These are phyloP conservation scores for Phytophthora aleatoria DNA, from an alignment of 352 stramenopile genomes.

Conservation along the genomic window DNA sequence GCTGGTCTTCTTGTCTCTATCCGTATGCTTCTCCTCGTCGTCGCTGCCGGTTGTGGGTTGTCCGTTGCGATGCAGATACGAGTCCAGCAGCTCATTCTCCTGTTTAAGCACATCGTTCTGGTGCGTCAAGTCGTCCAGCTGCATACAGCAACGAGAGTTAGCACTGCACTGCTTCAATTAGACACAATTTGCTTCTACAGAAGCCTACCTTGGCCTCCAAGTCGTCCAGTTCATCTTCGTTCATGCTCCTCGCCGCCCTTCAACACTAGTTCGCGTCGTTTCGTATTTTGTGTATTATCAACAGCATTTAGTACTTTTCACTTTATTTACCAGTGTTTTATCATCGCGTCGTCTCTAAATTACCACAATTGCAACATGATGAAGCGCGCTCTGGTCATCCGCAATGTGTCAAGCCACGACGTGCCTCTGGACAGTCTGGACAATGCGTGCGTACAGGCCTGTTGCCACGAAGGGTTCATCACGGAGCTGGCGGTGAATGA, in stretches of 20 bases:
- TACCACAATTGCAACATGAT: constrained; percentile 32
- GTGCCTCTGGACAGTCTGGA: constrained; percentile 76
- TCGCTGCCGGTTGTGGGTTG: constrained; percentile 52
- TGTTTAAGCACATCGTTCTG: constrained; percentile 91
- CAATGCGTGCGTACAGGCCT: constrained; percentile 76
- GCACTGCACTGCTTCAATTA: background rate
- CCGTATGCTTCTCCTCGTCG: constrained; percentile 69
- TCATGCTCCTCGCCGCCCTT: constrained; percentile 34
- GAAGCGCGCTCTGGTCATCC: constrained; percentile 83
- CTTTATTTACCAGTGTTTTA: background rate
- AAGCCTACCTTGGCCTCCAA: constrained; percentile 62
- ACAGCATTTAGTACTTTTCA: background rate
- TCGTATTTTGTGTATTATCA: constrained; percentile 18
- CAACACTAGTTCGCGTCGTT: constrained; percentile 30
- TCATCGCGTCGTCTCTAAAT: background rate
- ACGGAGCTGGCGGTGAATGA: constrained; percentile 71
- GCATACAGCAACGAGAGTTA: constrained; percentile 3
- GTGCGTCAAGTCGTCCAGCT: constrained; percentile 86
- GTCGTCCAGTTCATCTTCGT: constrained; percentile 76
- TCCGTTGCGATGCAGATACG: constrained; percentile 75
- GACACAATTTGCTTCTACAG: background rate
- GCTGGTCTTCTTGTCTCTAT: constrained; percentile 50
- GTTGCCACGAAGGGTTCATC: constrained; percentile 65
- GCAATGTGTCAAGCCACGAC: constrained; percentile 73
- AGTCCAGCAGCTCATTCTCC: constrained; percentile 92